Evolutionary conservation across 192 early-diverging fungal genomes (phyloP), one percentile per base, ranked within the genome.

Genomic region (Radiomyces spectabilis): DNA sequence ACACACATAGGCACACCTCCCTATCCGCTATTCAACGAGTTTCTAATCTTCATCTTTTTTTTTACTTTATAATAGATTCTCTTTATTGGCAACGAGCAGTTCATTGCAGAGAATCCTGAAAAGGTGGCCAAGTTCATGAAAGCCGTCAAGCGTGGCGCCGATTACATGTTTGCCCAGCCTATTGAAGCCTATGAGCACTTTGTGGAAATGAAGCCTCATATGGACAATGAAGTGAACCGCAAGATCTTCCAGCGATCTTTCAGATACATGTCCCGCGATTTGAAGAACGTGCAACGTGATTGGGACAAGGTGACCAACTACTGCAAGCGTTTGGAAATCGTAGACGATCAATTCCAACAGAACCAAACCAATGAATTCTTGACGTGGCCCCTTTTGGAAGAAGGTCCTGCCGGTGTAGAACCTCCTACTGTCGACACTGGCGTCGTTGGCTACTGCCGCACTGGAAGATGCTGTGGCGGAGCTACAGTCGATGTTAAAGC

Each of bases 301-400:
- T 84, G 82, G 82, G 72, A 71, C 57, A 84, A 84, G 61, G 82
- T 84, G 8, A 80, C 79, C 48, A 70, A 68, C 32, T 82, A 80
- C 52, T 68, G 61, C 65, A 82, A 80, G 65, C 66, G 73, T 16
- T 72, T 84, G 19, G 76, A 61, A 12, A 74, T 84, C 37, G 72
- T 82, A 12, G 69, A 82, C 12, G 66, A 69, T 30, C 12, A 1
- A 5, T 84, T 84, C 53, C 65, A 63, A 1, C 80, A 79, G 44
- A 84, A 84, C 65, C 63, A 67, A 61, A 82, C 82, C 21, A 84
- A 84, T 59, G 72, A 82, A 27, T 84, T 69, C 53, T 39, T 84
- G 27, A 63, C 65, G 16, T 76, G 72, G 72, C 9, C 27, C 1
- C 39, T 70, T 31, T 41, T 66, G 0, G 51, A 55, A 27, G 68